Conservation (phyloP, 2,329 filamentous ascomycete genomes). For the Cyphellophora attinorum region DNA sequence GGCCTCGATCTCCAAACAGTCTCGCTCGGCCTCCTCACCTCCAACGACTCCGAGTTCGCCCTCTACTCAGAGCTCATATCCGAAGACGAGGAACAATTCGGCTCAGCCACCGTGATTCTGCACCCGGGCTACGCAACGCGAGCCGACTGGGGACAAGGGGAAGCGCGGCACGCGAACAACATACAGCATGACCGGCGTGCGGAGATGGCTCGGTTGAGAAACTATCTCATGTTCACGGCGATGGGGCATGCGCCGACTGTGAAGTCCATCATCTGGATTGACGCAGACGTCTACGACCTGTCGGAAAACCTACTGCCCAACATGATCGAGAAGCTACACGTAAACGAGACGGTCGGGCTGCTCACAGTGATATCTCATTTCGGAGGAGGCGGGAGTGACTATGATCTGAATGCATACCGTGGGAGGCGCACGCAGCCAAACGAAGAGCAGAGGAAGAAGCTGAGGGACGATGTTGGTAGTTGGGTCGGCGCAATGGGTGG, state of each 20-base stretch:
- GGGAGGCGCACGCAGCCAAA: not conserved
- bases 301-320: not conserved
- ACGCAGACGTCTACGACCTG: conserved; percentile 6
- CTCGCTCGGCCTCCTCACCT: conserved; percentile 5
- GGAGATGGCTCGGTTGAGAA: conserved; percentile 6
- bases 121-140: conserved; percentile 5
- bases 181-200: conserved; percentile 2
- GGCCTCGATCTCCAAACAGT: conserved; percentile 2
- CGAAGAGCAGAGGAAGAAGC: not conserved
- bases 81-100: conserved; percentile 1
- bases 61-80: not conserved
- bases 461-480: not conserved
- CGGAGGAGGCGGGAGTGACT: not conserved
- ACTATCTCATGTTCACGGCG: conserved; percentile 6
- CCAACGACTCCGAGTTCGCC: conserved; percentile 5
- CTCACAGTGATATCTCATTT: not conserved
- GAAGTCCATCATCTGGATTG: conserved; percentile 7
- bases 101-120: conserved; percentile 1
- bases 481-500: conserved; percentile 8
- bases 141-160: not conserved
- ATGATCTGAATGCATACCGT: conserved; percentile 1
- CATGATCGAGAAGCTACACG: not conserved
- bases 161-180: conserved; percentile 1
- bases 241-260: not conserved
- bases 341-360: not conserved